Conservation (phyloP, 2,329 filamentous ascomycete species). For the Ceratocystis eucalypticola region DNA sequence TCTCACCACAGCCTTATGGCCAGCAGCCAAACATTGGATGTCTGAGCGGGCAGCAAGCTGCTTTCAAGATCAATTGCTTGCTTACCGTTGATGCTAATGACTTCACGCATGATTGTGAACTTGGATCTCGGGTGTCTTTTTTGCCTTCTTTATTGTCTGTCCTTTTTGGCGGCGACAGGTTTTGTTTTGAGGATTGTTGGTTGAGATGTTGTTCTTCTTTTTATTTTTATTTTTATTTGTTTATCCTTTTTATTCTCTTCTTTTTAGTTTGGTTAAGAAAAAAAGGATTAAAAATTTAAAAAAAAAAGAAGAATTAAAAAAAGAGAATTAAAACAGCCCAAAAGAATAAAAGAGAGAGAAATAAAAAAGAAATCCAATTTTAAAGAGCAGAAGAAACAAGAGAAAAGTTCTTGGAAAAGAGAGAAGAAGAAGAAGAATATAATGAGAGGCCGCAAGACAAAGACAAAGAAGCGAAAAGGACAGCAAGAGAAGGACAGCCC, state of each 20-base stretch:
- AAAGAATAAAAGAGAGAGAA: constrained; percentile 25
- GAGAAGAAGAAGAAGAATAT: not conserved
- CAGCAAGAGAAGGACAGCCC: too few species aligned
- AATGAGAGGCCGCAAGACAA: too few species aligned
- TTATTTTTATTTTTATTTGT: not conserved
- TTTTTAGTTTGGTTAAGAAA: constrained; percentile 3
- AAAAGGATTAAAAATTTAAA: constrained; percentile 18
- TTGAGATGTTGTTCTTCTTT: not conserved
- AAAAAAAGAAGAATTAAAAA: constrained; percentile 22
- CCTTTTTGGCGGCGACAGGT: not conserved
- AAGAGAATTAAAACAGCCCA: constrained; percentile 23
- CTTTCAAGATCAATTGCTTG: constrained; percentile 12
- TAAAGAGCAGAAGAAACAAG: constrained; percentile 6
- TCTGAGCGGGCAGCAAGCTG: too few species aligned
- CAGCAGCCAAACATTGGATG: too few species aligned
- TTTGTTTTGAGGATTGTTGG: too few species aligned
- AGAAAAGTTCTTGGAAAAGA: not conserved
- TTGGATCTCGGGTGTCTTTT: constrained; percentile 6
- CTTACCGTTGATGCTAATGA: constrained; percentile 98
- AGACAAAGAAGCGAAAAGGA: too few species aligned
- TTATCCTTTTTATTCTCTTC: not conserved
- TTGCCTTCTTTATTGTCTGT: too few species aligned
- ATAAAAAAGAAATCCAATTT: constrained; percentile 11
- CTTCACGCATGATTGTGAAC: constrained; percentile 74
- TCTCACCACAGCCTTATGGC: too few species aligned